Evolutionary conservation across 768 basidiomycete species (phyloP).

Genomic region (Boletus tylopilopsis): DNA sequence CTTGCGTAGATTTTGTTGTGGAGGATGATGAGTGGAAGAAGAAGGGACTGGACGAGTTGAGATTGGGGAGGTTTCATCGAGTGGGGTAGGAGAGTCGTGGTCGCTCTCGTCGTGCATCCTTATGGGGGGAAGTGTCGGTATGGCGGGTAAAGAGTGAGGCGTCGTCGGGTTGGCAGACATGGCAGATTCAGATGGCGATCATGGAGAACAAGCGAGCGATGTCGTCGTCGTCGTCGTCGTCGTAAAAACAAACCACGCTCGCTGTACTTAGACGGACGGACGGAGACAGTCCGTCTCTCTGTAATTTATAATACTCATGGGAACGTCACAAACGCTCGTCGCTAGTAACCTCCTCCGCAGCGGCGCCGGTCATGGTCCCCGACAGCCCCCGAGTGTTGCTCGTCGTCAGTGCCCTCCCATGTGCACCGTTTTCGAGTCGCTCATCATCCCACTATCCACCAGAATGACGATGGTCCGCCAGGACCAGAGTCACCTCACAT

Average conservation of each 20-base stretch:
- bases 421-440: neutral
- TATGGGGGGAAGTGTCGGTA: slow-evolving; percentile 44
- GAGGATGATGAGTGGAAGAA: slow-evolving; percentile 21
- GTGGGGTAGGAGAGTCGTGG: slow-evolving; percentile 26
- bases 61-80: slow-evolving; percentile 34
- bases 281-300: slow-evolving; percentile 1
- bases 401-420: slow-evolving; percentile 35
- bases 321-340: slow-evolving; percentile 16
- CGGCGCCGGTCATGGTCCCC: slow-evolving; percentile 7
- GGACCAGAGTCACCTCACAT: slow-evolving; percentile 69
- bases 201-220: slow-evolving; percentile 9
- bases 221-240: slow-evolving; percentile 5
- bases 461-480: slow-evolving; percentile 89
- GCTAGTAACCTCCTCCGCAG: neutral
- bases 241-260: slow-evolving; percentile 6
- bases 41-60: slow-evolving; percentile 2
- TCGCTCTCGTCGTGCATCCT: slow-evolving; percentile 36
- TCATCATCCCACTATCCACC: neutral
- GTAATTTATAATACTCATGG: slow-evolving; percentile 19
- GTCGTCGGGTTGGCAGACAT: slow-evolving; percentile 22
- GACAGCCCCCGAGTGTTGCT: slow-evolving; percentile 35
- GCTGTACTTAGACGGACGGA: neutral
- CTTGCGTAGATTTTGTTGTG: slow-evolving; percentile 51
- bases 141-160: slow-evolving; percentile 30
- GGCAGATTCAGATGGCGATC: slow-evolving; percentile 14